A percentile compares a stretch with the other conserved stretches of the same genome.
phyloP scores from a whole-genome alignment of 495 filamentous ascomycete genomes.

The Penicillium mononematosum region DNA sequence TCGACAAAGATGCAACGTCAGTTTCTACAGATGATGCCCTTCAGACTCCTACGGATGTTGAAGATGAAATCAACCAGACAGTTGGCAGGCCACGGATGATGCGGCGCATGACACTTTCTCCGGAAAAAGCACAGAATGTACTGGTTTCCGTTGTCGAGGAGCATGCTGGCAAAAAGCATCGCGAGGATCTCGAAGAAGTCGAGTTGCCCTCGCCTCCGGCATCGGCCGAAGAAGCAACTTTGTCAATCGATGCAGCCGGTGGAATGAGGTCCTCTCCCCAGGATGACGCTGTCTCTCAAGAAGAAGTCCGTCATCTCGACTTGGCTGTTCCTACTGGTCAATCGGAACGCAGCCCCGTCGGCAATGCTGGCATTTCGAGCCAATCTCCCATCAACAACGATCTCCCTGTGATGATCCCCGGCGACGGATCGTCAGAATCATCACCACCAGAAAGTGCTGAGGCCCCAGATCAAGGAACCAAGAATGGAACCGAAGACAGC shows the following conservation, averaged over 20 bases:
- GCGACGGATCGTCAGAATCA: conserved; percentile 6
- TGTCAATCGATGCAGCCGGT: conserved; percentile 18
- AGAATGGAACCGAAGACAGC: conserved; percentile 5
- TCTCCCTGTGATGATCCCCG: conserved; percentile 14
- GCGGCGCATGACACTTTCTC: conserved; percentile 57
- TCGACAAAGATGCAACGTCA: conserved; percentile 76
- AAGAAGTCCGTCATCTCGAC: conserved; percentile 68
- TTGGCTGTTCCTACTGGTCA: conserved; percentile 58
- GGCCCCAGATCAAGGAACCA: not conserved
- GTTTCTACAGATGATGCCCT: conserved; percentile 52
- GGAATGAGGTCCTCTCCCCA: conserved; percentile 25
- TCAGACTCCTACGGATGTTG: conserved; percentile 57
- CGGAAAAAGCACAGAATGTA: conserved; percentile 67
- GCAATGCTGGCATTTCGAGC: conserved; percentile 10
- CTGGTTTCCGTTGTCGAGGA: conserved; percentile 70
- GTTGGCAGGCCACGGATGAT: conserved; percentile 34
- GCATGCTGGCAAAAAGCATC: conserved; percentile 47
- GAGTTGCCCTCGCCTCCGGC: conserved; percentile 17
- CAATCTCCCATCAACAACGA: conserved; percentile 10
- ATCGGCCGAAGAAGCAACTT: conserved; percentile 13
- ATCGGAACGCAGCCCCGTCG: conserved; percentile 23
- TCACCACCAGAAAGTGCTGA: conserved; percentile 13
- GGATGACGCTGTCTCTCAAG: conserved; percentile 31
- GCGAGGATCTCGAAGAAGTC: conserved; percentile 19
- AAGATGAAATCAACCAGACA: conserved; percentile 46